A percentile compares a stretch with the other conserved stretches of the same genome.
These are phyloP conservation scores for Cercospora sp. DNA, from an alignment of 2,329 filamentous ascomycete species.

Conservation along the genomic window DNA sequence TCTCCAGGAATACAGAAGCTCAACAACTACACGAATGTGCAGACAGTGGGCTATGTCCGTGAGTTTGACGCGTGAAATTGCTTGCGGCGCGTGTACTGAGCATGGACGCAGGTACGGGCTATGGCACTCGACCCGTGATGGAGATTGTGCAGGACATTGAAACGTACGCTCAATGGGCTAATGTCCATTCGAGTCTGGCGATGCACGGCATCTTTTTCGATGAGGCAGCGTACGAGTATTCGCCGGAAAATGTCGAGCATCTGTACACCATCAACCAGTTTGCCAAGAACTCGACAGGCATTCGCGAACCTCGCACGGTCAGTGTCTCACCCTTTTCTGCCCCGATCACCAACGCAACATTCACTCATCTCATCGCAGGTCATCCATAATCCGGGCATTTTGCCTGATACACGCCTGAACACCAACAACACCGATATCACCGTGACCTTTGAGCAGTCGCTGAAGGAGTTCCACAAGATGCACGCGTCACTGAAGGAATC, in stretches of 20 bases:
- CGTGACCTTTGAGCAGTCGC: conserved; percentile 30
- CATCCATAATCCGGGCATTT: conserved; percentile 30
- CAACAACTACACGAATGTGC: conserved; percentile 32
- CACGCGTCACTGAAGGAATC: conserved; percentile 15
- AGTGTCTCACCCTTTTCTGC: neutral
- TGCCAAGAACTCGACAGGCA: conserved; percentile 23
- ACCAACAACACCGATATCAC: conserved; percentile 27
- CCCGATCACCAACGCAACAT: neutral
- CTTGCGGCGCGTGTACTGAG: neutral
- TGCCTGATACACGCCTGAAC: conserved; percentile 23
- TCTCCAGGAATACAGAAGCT: conserved; percentile 30
- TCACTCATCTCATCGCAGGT: conserved; percentile 18
- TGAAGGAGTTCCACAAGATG: conserved; percentile 15
- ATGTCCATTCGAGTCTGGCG: conserved; percentile 24
- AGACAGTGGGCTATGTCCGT: conserved; percentile 34
- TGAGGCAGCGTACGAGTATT: conserved; percentile 28
- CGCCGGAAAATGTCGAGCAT: conserved; percentile 15
- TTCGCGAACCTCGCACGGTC: conserved; percentile 21
- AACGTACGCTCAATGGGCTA: conserved; percentile 31
- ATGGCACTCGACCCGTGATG: conserved; percentile 23
- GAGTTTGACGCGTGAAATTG: conserved; percentile 10
- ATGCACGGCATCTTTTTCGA: conserved; percentile 37
- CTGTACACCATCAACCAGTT: conserved; percentile 22
- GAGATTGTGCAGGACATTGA: conserved; percentile 28
- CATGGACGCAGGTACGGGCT: conserved; percentile 19